Conservation (phyloP, 805 yeast genomes). For the Cyberlindnera xylosilytica region DNA sequence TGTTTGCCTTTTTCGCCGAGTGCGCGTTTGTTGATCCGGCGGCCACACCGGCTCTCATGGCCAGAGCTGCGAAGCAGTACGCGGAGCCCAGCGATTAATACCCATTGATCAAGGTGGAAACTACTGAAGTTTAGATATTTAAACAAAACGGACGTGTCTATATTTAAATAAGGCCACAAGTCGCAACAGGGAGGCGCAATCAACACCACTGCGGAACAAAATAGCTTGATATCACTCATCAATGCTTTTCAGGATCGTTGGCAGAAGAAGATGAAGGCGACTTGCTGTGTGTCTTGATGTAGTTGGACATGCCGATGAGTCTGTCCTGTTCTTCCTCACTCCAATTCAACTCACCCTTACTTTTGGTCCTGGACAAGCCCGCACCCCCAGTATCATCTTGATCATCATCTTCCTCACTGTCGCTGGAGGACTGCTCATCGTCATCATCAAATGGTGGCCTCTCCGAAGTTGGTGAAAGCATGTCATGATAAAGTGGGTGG, state of each 20-base stretch:
- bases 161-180: background rate
- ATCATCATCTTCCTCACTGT: slow-evolving; percentile 26
- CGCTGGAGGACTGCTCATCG: slow-evolving; percentile 21
- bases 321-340: slow-evolving; percentile 31
- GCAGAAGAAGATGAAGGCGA: slow-evolving; percentile 1
- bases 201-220: no score
- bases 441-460: slow-evolving; percentile 24
- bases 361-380: slow-evolving; percentile 33
- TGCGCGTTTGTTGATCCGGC: no score
- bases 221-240: slow-evolving; percentile 4
- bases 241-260: slow-evolving; percentile 6
- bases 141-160: background rate
- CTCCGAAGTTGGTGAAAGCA: slow-evolving; percentile 27
- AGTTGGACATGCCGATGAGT: slow-evolving; percentile 30
- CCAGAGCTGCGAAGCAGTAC: no score
- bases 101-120: no score
- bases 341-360: slow-evolving; percentile 36
- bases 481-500: slow-evolving; percentile 52
- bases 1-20: no score
- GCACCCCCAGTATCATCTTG: slow-evolving; percentile 33
- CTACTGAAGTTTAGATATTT: no score
- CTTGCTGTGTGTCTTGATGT: slow-evolving; percentile 24
- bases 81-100: no score
- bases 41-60: no score
- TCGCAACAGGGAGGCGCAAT: no score